Percentiles rank a stretch among this genome's conserved stretches.
Evolutionary conservation across 1,139 yeast genomes (phyloP).

Genomic region (Hyphopichia pseudoburtonii): DNA sequence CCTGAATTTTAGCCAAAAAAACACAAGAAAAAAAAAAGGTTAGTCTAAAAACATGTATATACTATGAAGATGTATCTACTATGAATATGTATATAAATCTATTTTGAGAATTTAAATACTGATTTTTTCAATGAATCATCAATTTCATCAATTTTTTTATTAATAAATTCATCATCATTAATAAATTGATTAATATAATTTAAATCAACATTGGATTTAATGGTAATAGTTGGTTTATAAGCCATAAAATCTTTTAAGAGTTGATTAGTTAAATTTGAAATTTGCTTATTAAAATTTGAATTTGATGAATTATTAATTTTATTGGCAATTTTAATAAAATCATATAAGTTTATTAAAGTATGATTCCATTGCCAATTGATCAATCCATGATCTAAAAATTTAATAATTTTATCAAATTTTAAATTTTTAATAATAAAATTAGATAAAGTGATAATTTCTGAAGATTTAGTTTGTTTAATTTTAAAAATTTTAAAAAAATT

Average conservation of each 20-base stretch:
- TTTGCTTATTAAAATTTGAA: background rate
- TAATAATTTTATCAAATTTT: conserved; percentile 24
- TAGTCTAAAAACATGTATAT: background rate
- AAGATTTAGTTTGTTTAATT: conserved; percentile 21
- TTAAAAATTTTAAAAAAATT: conserved; percentile 27
- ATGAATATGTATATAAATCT: background rate
- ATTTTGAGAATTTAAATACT: background rate
- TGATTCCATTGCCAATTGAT: conserved; percentile 21
- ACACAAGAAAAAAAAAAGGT: background rate
- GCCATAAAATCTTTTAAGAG: conserved; percentile 12
- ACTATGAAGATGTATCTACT: background rate
- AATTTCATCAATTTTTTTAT: conserved; percentile 1
- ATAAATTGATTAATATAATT: background rate
- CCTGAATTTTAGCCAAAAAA: conserved; percentile 1
- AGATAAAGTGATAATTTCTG: conserved; percentile 19
- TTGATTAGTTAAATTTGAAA: conserved; percentile 6
- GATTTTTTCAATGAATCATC: conserved; percentile 6
- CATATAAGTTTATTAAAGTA: conserved; percentile 22
- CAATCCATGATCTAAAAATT: conserved; percentile 10
- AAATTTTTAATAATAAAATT: conserved; percentile 34
- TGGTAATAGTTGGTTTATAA: background rate
- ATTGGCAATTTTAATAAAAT: conserved; percentile 22
- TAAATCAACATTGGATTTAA: background rate
- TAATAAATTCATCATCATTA: conserved; percentile 1
- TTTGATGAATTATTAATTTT: conserved; percentile 1